Evolutionary conservation across 805 yeast genomes (phyloP).

Genomic region (Jamesozyma piceae): DNA sequence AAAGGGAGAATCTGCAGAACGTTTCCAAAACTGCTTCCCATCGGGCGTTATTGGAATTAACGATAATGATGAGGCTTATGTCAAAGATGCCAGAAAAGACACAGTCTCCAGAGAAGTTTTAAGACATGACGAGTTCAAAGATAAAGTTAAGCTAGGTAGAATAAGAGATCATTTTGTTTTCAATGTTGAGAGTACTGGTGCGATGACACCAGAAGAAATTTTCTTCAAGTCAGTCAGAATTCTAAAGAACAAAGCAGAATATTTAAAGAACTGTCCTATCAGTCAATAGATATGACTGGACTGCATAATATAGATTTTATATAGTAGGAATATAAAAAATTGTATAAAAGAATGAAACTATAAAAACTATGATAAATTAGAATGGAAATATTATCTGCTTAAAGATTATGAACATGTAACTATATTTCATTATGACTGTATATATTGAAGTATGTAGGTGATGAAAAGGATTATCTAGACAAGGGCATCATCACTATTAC

Average conservation of each 20-base stretch:
- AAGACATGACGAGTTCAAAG: constrained; percentile 84
- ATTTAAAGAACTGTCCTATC: constrained; percentile 69
- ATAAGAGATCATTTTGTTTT: constrained; percentile 87
- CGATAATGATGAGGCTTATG: constrained; percentile 59
- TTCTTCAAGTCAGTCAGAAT: constrained; percentile 84
- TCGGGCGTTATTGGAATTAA: constrained; percentile 81
- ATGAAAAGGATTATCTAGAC: too few relatives aligned
- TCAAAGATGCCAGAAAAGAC: constrained; percentile 85
- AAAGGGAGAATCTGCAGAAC: constrained; percentile 62
- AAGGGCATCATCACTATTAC: too few relatives aligned
- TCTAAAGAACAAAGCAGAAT: constrained; percentile 75
- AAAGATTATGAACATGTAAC: too few relatives aligned
- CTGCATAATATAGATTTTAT: background rate
- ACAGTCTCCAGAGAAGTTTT: constrained; percentile 95
- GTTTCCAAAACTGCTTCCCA: constrained; percentile 85
- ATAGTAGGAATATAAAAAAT: background rate
- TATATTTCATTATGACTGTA: too few relatives aligned
- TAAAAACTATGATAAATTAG: too few relatives aligned
- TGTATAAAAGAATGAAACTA: too few relatives aligned
- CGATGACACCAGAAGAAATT: constrained; percentile 94
- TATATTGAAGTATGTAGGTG: too few relatives aligned
- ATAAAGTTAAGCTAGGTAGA: constrained; percentile 85
- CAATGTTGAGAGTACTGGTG: constrained; percentile 91
- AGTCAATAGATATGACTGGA: constrained; percentile 35
- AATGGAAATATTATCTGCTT: too few relatives aligned